Evolutionary conservation across 2,329 filamentous ascomycete genomes (phyloP).

Genomic region (Fonsecaea nubica): DNA sequence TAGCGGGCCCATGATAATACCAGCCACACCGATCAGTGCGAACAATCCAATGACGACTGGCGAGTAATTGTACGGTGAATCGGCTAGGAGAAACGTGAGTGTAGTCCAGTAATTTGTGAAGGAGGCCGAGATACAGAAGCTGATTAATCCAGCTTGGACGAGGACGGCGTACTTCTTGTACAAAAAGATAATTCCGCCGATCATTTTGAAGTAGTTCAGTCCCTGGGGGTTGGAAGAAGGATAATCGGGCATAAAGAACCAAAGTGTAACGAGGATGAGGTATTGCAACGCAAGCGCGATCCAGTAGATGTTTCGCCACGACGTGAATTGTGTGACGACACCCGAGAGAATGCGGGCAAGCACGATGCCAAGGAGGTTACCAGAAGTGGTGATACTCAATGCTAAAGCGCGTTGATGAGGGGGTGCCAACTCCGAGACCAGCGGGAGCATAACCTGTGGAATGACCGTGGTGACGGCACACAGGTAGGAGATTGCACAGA

Average conservation of each 20-base stretch:
- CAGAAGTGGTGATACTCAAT: conserved; percentile 76
- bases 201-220: conserved; percentile 53
- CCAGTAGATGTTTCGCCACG: conserved; percentile 82
- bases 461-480: conserved; percentile 81
- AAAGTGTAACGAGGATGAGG: conserved; percentile 69
- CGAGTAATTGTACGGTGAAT: conserved; percentile 70
- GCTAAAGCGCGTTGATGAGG: conserved; percentile 70
- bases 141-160: conserved; percentile 71
- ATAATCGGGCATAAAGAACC: conserved; percentile 80
- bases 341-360: conserved; percentile 78
- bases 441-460: conserved; percentile 78
- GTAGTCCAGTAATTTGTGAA: conserved; percentile 78
- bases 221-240: conserved; percentile 72
- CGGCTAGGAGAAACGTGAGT: conserved; percentile 77
- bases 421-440: conserved; percentile 79
- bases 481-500: conserved; percentile 74
- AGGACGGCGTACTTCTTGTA: conserved; percentile 70
- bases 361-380: conserved; percentile 76
- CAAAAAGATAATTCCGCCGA: conserved; percentile 70
- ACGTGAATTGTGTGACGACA: conserved; percentile 73
- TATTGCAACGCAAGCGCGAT: conserved; percentile 74
- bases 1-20: conserved; percentile 71
- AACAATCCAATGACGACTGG: conserved; percentile 77
- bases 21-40: conserved; percentile 74
- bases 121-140: conserved; percentile 65